Evolutionary conservation across 225 moss, liverwort and hornwort genomes (phyloP).

Genomic region (Anthoceros angustus): DNA sequence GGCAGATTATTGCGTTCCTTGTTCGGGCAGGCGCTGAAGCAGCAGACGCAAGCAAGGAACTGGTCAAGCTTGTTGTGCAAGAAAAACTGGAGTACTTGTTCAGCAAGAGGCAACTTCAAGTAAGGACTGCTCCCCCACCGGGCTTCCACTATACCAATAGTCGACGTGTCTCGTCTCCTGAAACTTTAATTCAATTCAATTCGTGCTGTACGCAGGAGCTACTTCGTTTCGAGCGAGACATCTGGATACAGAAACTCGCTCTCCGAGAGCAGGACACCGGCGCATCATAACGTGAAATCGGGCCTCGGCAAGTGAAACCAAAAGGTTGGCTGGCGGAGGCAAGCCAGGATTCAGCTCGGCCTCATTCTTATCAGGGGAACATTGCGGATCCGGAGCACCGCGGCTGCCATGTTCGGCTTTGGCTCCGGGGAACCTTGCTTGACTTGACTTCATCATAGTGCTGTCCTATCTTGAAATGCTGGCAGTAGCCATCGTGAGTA

Average conservation of each 20-base stretch:
- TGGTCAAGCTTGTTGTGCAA: constrained; percentile 64
- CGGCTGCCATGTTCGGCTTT: no score
- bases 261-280: not conserved
- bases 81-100: constrained; percentile 69
- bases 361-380: no score
- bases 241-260: not conserved
- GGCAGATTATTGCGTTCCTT: not conserved
- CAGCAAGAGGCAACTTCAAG: constrained; percentile 85
- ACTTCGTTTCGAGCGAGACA: not conserved
- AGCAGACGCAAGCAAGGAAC: constrained; percentile 45
- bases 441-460: no score
- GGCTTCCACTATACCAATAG: not conserved
- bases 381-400: no score
- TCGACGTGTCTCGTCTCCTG: not conserved
- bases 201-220: not conserved
- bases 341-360: no score
- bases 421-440: no score
- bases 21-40: constrained; percentile 16
- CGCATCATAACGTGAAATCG: not conserved
- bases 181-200: not conserved
- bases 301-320: no score
- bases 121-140: not conserved
- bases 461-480: no score
- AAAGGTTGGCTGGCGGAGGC: no score
- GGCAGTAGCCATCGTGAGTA: no score